These are phyloP conservation scores for Beauveria sp. DNA, from an alignment of 2,329 filamentous ascomycete genomes.

Conservation along the genomic window DNA sequence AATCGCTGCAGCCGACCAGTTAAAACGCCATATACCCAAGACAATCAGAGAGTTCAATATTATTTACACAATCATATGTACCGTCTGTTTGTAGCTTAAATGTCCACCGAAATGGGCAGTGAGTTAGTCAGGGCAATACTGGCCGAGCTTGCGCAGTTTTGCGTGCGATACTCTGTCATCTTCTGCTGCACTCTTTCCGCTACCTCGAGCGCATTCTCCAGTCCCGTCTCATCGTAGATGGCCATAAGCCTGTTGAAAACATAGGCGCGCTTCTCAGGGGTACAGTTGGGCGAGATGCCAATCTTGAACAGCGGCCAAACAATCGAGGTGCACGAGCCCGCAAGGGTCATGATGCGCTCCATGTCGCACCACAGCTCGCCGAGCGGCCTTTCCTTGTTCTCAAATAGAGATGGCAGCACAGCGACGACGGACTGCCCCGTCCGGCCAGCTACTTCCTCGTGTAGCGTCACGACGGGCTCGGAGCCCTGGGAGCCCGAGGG, in stretches of 20 bases:
- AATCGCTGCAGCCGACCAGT: background rate
- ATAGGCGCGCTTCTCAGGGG: slow-evolving; percentile 33
- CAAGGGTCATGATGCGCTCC: slow-evolving; percentile 40
- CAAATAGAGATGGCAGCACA: slow-evolving; percentile 15
- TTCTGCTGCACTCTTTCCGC: slow-evolving; percentile 29
- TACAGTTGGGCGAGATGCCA: slow-evolving; percentile 40
- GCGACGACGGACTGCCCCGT: slow-evolving; percentile 2
- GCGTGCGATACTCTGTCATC: slow-evolving; percentile 1
- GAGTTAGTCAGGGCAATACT: background rate
- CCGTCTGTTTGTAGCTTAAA: background rate
- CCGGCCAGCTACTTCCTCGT: slow-evolving; percentile 1
- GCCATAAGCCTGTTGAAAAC: slow-evolving; percentile 36
- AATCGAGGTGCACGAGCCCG: slow-evolving; percentile 39
- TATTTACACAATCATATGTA: background rate
- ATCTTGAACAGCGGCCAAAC: slow-evolving; percentile 44
- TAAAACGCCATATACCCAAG: background rate
- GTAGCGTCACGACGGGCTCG: slow-evolving; percentile 5
- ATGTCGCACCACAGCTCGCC: slow-evolving; percentile 21
- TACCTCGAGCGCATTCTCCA: slow-evolving; percentile 37
- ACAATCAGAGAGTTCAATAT: background rate
- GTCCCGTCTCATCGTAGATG: slow-evolving; percentile 37
- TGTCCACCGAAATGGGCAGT: background rate
- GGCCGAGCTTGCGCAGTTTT: background rate
- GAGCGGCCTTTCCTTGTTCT: slow-evolving; percentile 23
- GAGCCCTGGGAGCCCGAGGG: background rate